These are phyloP conservation scores for Exophiala calicioides DNA, from an alignment of 2,329 filamentous ascomycete species.

Conservation along the genomic window DNA sequence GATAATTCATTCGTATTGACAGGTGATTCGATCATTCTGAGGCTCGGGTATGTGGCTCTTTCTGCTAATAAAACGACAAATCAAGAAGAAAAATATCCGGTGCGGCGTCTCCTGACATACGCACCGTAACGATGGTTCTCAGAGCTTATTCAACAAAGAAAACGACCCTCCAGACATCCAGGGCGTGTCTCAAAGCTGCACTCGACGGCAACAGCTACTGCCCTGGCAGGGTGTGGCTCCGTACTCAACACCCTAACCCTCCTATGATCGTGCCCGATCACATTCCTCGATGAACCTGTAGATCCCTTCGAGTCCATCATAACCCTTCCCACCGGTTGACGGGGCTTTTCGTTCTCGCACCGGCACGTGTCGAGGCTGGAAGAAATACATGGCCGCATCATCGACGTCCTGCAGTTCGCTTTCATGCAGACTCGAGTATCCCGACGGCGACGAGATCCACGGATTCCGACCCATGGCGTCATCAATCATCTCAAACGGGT, in stretches of 20 bases:
- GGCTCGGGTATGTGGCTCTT: slow-evolving; percentile 23
- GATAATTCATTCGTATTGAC: slow-evolving; percentile 2
- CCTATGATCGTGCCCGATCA: slow-evolving; percentile 47
- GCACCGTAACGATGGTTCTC: slow-evolving; percentile 2
- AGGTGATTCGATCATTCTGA: slow-evolving; percentile 18
- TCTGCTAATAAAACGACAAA: slow-evolving; percentile 11
- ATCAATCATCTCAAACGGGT: slow-evolving; percentile 22
- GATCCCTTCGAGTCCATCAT: slow-evolving; percentile 66
- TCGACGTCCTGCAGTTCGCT: slow-evolving; percentile 46
- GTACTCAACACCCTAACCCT: neutral
- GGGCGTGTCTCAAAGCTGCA: slow-evolving; percentile 8
- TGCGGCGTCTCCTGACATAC: neutral
- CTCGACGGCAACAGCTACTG: slow-evolving; percentile 16
- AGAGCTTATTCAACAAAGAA: neutral
- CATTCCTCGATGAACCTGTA: slow-evolving; percentile 67
- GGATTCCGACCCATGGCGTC: slow-evolving; percentile 53
- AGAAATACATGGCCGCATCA: slow-evolving; percentile 33
- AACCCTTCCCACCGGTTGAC: slow-evolving; percentile 37
- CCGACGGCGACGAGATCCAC: slow-evolving; percentile 56
- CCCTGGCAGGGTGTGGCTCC: neutral
- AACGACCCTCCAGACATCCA: neutral
- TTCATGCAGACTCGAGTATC: slow-evolving; percentile 59
- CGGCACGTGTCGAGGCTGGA: slow-evolving; percentile 24
- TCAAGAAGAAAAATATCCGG: neutral
- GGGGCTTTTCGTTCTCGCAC: slow-evolving; percentile 15